A percentile compares a stretch with the other conserved stretches of the same genome.
Evolutionary conservation across 2,329 filamentous ascomycete species (phyloP).

Genomic region (Fusarium lyarnte): DNA sequence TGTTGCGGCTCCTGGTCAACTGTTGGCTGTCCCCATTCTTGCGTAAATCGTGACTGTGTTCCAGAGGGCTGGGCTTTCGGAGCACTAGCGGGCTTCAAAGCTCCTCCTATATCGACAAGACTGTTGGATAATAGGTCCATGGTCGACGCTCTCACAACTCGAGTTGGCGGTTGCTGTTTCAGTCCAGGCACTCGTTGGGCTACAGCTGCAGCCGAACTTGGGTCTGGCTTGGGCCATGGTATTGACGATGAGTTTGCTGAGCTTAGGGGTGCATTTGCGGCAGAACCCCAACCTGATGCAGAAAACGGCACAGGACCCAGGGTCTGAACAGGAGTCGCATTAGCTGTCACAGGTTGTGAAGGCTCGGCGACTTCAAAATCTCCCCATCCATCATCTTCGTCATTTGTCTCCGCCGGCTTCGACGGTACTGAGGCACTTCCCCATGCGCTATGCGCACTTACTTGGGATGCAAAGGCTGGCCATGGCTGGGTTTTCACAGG

Average conservation of each 20-base stretch:
- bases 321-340: conserved; percentile 25
- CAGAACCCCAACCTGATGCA: conserved; percentile 26
- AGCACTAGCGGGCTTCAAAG: not conserved
- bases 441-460: conserved; percentile 33
- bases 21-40: conserved; percentile 16
- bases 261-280: conserved; percentile 1
- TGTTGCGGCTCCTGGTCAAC: conserved; percentile 1
- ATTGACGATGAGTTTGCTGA: conserved; percentile 27
- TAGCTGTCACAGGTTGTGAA: conserved; percentile 8
- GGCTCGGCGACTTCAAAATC: conserved; percentile 70
- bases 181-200: conserved; percentile 4
- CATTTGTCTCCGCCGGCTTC: conserved; percentile 42
- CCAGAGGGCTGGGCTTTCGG: conserved; percentile 10
- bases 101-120: conserved; percentile 53
- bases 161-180: conserved; percentile 24
- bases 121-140: conserved; percentile 65
- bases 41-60: conserved; percentile 10
- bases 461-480: conserved; percentile 44
- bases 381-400: conserved; percentile 73
- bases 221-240: conserved; percentile 27
- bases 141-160: conserved; percentile 58
- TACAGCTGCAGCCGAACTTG: conserved; percentile 4
- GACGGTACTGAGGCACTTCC: conserved; percentile 18
- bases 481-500: conserved; percentile 42
- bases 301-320: conserved; percentile 2